Evolutionary conservation across 108 stramenopile species (phyloP), one percentile per base, ranked within the genome.

Genomic region (Nannochloropsis gaditana): DNA sequence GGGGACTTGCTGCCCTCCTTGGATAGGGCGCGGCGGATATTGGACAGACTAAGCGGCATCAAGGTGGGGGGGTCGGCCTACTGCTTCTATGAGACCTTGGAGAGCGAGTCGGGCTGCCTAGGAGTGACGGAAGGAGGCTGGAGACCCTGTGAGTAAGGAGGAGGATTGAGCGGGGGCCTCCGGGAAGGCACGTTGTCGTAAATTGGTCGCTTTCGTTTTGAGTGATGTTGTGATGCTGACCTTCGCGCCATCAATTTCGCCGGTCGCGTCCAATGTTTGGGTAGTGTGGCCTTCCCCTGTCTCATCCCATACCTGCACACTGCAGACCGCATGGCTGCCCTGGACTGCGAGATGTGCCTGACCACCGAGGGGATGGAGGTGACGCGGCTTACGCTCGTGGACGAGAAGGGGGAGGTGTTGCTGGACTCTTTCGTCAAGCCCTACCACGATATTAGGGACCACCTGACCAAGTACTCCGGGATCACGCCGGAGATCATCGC

Each of bases 341-440:
- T 90, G 44, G 89, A 90, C 89, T 90, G 89, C 44, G 89, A 90
- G 45, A 90, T 90, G 89, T 90, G 89, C 84, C 31, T 84, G 83
- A 90, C 89, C 41, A 80, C 9, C 42, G 86, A 83, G 9, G 89
- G 89, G 80, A 84, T 80, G 45, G 89, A 90, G 86, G 86, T 90
- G 9, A 89, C 88, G 10, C 31, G 89, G 42, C 82, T 90, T 21
- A 89, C 89, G 83, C 86, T 90, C 9, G 88, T 90, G 44, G 86
- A 90, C 43, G 42, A 83, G 21, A 19, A 84, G 11, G 84, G 85
- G 43, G 31, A 45, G 8, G 88, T 90, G 11, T n/a, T 90, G 21
- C 73, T 90, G 9, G 84, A 90, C 44, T 44, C 87, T n/a, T 79
- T 90, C 11, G 89, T 90, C n/a, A 90, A 89, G 83, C 89, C 89